Base-by-base conservation (phyloP, 805 yeast species). In the Candida sphagnicola region DNA sequence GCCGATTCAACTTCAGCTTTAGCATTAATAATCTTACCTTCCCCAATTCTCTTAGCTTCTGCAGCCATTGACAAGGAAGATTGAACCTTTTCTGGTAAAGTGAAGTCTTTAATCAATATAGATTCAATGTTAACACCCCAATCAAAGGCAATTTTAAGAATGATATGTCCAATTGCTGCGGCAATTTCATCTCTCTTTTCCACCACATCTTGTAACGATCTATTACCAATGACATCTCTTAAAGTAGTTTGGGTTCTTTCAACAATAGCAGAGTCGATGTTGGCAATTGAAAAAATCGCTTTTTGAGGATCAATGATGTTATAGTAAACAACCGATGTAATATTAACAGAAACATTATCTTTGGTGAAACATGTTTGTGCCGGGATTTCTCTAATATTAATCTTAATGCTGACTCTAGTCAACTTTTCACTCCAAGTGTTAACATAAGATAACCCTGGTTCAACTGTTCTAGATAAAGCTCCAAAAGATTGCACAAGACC, bases 1-100 rank as follows among this genome's bases (percentile, higher is more conserved):
- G 88, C 86, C 53, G 78, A 67, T 59, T 82, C 89, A 37, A 81
- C 87, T 62, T 82, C 89, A 14, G 87, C 86, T 57, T 74, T 76
- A 25, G 87, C 87, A 44, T 80, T 77, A 53, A 82, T 82, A 53
- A 82, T 81, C 70, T 82, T 82, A 52, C 82, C 74, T 57, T 82
- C 89, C 64, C 88, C 88, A 44, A 81, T 78, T 59, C 89, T 67
- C 62, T 77, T 77, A 30, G 85, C 81, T 65, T 82, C 85, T 13
- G 89, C 85, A 13, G 87, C 88, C 72, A 77, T 78, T 3, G 86
- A 77, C 48, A 82, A 65, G 2, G 86, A 76, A 36, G 71, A 63
- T 36, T 81, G 76, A 34, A 82, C 81, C 28, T 70, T 68, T 8
- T 60, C 55, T 8, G 80, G 79, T 46, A 82, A 66, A 15, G 63